phyloP scores from a whole-genome alignment of 1,284 basidiomycete species.

The Ustilago esculenta region DNA sequence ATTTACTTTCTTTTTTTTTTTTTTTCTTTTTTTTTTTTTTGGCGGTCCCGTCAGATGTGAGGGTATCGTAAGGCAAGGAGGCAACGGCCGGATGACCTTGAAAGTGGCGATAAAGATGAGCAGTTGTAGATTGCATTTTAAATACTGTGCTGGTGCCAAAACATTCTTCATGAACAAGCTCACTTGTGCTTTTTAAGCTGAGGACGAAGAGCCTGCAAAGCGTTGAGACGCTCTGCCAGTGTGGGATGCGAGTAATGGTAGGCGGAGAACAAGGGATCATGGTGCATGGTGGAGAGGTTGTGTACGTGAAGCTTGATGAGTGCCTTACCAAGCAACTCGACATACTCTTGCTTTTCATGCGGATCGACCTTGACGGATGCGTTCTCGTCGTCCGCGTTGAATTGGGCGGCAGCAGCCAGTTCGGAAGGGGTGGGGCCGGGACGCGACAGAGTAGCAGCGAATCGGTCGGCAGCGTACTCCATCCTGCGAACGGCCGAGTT shows the following conservation, averaged over 20 bases:
- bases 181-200: conserved; percentile 23
- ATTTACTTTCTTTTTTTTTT: no score
- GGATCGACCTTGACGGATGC: conserved; percentile 28
- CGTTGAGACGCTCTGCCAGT: conserved; percentile 58
- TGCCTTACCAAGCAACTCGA: conserved; percentile 54
- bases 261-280: conserved; percentile 64
- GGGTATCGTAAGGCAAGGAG: no score
- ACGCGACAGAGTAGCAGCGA: conserved; percentile 51
- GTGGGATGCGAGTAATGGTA: conserved; percentile 65
- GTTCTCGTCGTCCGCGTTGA: conserved; percentile 26
- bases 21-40: no score
- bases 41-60: no score
- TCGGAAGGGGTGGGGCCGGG: conserved; percentile 48
- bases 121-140: no score
- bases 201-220: conserved; percentile 34
- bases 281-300: conserved; percentile 65
- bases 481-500: conserved; percentile 58
- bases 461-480: conserved; percentile 63
- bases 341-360: conserved; percentile 54
- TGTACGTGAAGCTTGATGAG: conserved; percentile 65
- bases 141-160: background rate
- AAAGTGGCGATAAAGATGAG: no score
- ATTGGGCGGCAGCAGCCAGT: conserved; percentile 38
- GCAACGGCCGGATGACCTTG: no score
- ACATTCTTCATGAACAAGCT: background rate